These are phyloP conservation scores for Leccinum longicurvipes DNA, from an alignment of 768 basidiomycete genomes.

Conservation along the genomic window DNA sequence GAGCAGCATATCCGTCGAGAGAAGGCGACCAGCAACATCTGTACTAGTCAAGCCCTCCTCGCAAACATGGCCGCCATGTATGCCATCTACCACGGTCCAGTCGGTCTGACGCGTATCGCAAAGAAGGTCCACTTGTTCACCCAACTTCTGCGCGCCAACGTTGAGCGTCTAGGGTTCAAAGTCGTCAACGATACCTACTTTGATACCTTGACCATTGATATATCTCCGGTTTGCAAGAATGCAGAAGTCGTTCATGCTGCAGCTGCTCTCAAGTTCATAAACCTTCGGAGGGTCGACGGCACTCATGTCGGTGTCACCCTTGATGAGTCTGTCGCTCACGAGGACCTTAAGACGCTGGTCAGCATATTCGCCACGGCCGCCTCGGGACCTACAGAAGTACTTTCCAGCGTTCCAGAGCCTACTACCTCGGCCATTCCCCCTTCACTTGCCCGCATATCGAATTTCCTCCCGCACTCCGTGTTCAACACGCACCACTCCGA, in stretches of 20 bases:
- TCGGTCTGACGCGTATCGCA: conserved; percentile 80
- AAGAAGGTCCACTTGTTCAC: conserved; percentile 88
- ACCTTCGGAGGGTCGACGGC: conserved; percentile 76
- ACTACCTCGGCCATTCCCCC: conserved; percentile 46
- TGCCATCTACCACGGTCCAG: conserved; percentile 93
- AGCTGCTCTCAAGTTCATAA: conserved; percentile 67
- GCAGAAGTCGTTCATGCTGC: conserved; percentile 65
- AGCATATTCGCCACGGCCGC: conserved; percentile 77
- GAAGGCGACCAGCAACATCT: conserved; percentile 98
- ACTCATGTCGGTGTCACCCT: conserved; percentile 82
- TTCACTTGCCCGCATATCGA: conserved; percentile 55
- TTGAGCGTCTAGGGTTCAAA: conserved; percentile 73
- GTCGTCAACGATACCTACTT: conserved; percentile 76
- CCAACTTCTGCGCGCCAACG: conserved; percentile 62
- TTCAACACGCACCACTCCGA: conserved; percentile 98
- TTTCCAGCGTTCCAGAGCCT: conserved; percentile 48
- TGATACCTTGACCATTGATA: conserved; percentile 84
- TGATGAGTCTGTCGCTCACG: conserved; percentile 82
- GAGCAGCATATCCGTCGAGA: conserved; percentile 98
- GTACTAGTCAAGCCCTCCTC: conserved; percentile 94
- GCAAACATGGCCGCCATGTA: conserved; percentile 99
- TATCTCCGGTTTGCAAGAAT: conserved; percentile 53
- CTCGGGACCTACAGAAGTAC: conserved; percentile 43
- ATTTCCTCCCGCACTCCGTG: conserved; percentile 80
- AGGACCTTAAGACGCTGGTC: conserved; percentile 72